phyloP scores from a whole-genome alignment of 139 green algal genomes.

The Chlorella ohadii region DNA sequence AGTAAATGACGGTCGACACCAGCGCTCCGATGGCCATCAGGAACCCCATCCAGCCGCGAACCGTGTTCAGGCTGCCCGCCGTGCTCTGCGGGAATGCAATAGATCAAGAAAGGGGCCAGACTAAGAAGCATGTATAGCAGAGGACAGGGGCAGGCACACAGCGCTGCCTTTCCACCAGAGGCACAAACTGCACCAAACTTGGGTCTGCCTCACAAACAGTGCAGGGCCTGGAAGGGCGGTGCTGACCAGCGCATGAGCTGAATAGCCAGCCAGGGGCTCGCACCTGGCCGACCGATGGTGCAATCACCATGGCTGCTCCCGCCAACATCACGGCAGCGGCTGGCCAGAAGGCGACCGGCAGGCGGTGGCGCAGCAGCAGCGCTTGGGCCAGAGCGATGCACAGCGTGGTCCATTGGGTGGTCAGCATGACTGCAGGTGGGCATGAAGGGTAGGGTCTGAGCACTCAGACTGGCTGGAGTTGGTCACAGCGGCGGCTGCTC shows the following conservation, averaged over 20 bases:
- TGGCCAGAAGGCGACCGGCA: conserved; percentile 32
- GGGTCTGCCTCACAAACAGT: background rate
- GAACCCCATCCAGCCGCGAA: conserved; percentile 23
- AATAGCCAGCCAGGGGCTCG: no score
- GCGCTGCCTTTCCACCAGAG: no score
- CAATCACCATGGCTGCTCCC: conserved; percentile 26
- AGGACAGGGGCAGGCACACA: no score
- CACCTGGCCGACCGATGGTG: conserved; percentile 6
- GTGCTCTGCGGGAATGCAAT: conserved; percentile 30
- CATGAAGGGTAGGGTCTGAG: no score
- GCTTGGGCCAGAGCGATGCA: conserved; percentile 14
- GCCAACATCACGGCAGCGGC: conserved; percentile 19
- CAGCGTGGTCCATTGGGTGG: conserved; percentile 33
- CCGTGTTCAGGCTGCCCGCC: conserved; percentile 16
- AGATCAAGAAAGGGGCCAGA: no score
- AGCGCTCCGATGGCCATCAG: conserved; percentile 18
- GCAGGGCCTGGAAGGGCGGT: no score
- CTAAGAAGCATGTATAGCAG: no score
- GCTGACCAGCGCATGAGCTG: no score
- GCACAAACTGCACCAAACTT: no score
- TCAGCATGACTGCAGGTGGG: conserved; percentile 19
- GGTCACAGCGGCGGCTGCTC: no score
- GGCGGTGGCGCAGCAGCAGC: conserved; percentile 25
- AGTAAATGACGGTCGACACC: background rate
- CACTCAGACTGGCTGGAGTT: no score